phyloP scores from a whole-genome alignment of 2,329 filamentous ascomycete genomes.

The Colletotrichum incanum region DNA sequence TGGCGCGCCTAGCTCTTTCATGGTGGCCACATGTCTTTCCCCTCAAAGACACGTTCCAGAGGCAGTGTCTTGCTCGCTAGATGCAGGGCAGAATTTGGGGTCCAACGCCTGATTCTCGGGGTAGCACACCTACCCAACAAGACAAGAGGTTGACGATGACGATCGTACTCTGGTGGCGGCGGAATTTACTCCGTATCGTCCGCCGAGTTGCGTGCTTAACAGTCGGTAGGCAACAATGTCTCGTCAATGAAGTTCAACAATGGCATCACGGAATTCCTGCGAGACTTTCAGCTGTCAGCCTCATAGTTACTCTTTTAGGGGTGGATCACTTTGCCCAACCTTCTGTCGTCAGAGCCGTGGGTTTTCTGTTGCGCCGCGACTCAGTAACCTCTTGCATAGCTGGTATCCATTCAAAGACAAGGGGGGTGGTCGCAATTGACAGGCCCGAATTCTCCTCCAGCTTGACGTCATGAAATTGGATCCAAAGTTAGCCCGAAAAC shows the following conservation, averaged over 20 bases:
- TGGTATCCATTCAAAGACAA: neutral
- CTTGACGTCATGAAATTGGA: constrained; percentile 27
- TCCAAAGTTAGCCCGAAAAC: neutral
- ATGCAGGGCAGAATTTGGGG: neutral
- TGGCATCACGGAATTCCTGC: neutral
- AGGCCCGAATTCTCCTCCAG: constrained; percentile 11
- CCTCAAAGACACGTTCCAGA: neutral
- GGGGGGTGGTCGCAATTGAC: neutral
- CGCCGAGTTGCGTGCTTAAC: neutral
- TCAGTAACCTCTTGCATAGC: neutral
- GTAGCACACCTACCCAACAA: neutral
- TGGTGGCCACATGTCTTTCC: neutral
- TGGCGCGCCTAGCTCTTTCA: neutral
- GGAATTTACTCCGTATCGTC: constrained; percentile 27
- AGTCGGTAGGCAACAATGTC: neutral
- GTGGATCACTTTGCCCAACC: neutral
- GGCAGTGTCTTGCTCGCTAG: constrained; percentile 3
- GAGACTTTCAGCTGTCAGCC: constrained; percentile 5
- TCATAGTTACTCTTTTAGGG: neutral
- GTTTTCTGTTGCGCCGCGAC: neutral
- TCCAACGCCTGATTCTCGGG: neutral
- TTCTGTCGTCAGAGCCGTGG: neutral
- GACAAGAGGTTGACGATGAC: neutral
- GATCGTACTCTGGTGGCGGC: constrained; percentile 1
- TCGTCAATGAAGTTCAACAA: neutral